Conservation (phyloP, 2,329 filamentous ascomycete species). For the Fusarium sp. region DNA sequence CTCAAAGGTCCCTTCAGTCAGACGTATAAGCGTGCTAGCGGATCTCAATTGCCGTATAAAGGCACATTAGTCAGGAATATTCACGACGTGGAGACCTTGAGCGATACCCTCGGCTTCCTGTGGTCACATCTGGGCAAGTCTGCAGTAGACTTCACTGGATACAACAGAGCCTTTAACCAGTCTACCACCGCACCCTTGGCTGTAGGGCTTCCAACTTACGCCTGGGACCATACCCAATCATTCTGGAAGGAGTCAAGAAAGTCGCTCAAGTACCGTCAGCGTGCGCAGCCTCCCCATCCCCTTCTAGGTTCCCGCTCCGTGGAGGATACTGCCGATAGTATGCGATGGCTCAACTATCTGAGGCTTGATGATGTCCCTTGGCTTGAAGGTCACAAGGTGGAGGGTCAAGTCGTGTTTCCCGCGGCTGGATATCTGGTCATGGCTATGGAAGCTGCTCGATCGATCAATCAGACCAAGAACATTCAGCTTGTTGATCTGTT, state of each 20-base stretch:
- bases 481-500: background rate
- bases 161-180: background rate
- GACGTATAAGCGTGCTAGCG: slow-evolving; percentile 44
- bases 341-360: slow-evolving; percentile 46
- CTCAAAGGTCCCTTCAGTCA: slow-evolving; percentile 61
- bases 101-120: slow-evolving; percentile 31
- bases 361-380: slow-evolving; percentile 50
- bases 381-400: slow-evolving; percentile 54
- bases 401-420: slow-evolving; percentile 55
- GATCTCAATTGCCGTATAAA: slow-evolving; percentile 10
- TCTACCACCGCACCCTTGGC: slow-evolving; percentile 35
- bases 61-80: slow-evolving; percentile 28
- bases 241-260: slow-evolving; percentile 15
- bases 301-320: background rate
- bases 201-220: slow-evolving; percentile 15
- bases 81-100: slow-evolving; percentile 33
- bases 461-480: background rate
- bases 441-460: slow-evolving; percentile 49
- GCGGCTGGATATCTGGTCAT: slow-evolving; percentile 54
- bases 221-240: slow-evolving; percentile 11
- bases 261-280: background rate
- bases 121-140: slow-evolving; percentile 20
- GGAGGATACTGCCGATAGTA: slow-evolving; percentile 14
- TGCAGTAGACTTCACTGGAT: background rate
- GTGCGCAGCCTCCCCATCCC: background rate